phyloP scores from a whole-genome alignment of 768 basidiomycete species.

The Russula emetica region DNA sequence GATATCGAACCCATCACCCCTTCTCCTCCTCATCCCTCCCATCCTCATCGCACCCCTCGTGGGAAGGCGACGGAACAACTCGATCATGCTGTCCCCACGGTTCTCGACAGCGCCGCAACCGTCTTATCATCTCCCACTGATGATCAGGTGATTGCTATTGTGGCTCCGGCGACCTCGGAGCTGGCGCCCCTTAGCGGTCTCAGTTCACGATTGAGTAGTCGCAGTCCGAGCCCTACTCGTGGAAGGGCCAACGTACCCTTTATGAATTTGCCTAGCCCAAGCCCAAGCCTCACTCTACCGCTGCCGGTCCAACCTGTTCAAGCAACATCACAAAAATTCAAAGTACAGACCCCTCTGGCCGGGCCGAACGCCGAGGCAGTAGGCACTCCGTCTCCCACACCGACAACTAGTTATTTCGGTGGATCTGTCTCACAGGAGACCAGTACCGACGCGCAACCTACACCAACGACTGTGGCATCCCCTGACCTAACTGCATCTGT shows the following conservation, averaged over 20 bases:
- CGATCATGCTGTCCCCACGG: constrained; percentile 78
- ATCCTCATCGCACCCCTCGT: constrained; percentile 72
- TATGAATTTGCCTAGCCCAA: constrained; percentile 29
- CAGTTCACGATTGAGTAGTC: constrained; percentile 57
- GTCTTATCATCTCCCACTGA: constrained; percentile 48
- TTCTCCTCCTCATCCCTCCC: constrained; percentile 40
- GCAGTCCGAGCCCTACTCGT: constrained; percentile 59
- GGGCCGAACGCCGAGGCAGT: constrained; percentile 2
- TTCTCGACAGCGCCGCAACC: constrained; percentile 77
- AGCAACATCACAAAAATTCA: constrained; percentile 3
- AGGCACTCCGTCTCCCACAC: constrained; percentile 29
- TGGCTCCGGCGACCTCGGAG: constrained; percentile 47
- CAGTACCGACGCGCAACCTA: constrained; percentile 21
- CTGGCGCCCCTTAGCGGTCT: constrained; percentile 48
- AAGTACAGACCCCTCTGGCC: constrained; percentile 13
- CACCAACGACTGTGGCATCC: constrained; percentile 29
- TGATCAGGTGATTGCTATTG: constrained; percentile 57
- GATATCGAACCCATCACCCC: constrained; percentile 71
- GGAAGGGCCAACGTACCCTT: constrained; percentile 33
- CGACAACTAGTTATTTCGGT: constrained; percentile 32
- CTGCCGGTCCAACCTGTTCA: constrained; percentile 17
- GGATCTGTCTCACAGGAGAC: constrained; percentile 33
- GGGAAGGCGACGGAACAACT: constrained; percentile 69
- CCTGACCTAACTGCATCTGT: constrained; percentile 28
- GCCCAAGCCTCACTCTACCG: constrained; percentile 26